Percentiles rank a stretch among this genome's conserved stretches.
Evolutionary conservation across 805 yeast species (phyloP).

Genomic region (Metschnikowia chrysomelidarum): DNA sequence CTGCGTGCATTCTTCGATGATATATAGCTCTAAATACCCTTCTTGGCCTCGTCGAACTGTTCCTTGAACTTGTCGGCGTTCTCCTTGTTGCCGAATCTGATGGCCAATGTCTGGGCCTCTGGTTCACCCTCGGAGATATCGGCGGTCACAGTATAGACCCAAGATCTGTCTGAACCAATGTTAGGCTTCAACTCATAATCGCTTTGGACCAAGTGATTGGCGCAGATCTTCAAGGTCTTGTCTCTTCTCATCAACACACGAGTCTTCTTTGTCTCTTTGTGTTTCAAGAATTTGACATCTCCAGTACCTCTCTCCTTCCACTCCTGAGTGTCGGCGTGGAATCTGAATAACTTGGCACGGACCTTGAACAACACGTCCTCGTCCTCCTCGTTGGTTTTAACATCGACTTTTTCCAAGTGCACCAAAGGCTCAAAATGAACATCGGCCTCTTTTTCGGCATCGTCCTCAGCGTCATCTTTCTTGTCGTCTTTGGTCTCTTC

Average conservation of each 20-base stretch:
- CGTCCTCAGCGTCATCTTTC: conserved; percentile 48
- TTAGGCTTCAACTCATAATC: conserved; percentile 86
- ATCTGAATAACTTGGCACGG: conserved; percentile 93
- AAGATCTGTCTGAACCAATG: conserved; percentile 95
- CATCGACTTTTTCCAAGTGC: conserved; percentile 91
- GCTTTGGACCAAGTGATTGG: conserved; percentile 86
- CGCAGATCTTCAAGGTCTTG: conserved; percentile 96
- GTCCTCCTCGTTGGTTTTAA: conserved; percentile 91
- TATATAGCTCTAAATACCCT: conserved; percentile 11
- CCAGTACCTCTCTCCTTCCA: conserved; percentile 99
- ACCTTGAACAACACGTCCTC: conserved; percentile 82
- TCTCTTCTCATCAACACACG: conserved; percentile 98
- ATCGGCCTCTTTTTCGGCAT: conserved; percentile 69
- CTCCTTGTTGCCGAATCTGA: conserved; percentile 88
- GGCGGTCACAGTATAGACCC: conserved; percentile 95
- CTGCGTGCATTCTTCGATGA: too few species aligned
- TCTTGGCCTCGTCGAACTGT: conserved; percentile 82
- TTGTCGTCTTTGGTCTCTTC: conserved; percentile 22
- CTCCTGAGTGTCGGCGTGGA: conserved; percentile 78
- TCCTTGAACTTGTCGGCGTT: conserved; percentile 95
- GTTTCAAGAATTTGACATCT: conserved; percentile 92
- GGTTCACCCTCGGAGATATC: conserved; percentile 95
- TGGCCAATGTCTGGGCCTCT: conserved; percentile 94
- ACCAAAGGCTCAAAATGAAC: conserved; percentile 97
- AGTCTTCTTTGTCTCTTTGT: conserved; percentile 76